Evolutionary conservation across 1,284 basidiomycete species (phyloP), one percentile per base, ranked within the genome.

Genomic region (Porogramme epimiltina): DNA sequence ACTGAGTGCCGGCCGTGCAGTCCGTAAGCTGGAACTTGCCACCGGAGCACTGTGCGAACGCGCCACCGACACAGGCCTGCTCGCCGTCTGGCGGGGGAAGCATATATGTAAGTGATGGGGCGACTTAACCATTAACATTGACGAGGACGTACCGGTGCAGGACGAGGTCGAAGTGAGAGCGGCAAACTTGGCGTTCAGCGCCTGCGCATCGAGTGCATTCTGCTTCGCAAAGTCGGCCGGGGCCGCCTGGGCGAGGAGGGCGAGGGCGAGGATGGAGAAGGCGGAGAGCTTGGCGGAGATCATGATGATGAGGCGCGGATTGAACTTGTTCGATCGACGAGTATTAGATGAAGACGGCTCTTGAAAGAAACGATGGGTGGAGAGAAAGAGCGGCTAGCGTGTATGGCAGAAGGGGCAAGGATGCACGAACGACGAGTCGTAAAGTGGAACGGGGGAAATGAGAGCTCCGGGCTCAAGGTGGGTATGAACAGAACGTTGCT

Each of bases 201-300:
- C 63, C 64, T 81, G 78, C 5, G 79, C 79, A 43, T 73, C 74
- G 45, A 74, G 62, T 18, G 73, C 80, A 61, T 81, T 81, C 59
- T 75, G 69, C 31, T 72, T 63, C 46, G 62, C 66, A 63, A 78
- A 74, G 50, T 56, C 62, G 8, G 62, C 47, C 3, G 60, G 54
- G 10, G 63, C 56, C 3, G 65, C 59, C 5, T 51, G 42, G 20
- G 58, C 39, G 40, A 56, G 20, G 9, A 49, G 49, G 24, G 55
- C 47, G 41, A 59, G 45, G 50, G 55, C 45, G 45, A 59, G 46
- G 50, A 59, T 16, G 38, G 54, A 50, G 45, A 56, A 45, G 8
- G 58, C 44, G 38, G 55, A 40, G 45, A 56, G 41, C 50, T 52
- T 56, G 20, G 51, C 23, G 34, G 55, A 52, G 40, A 59, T 45